These are phyloP conservation scores for Boechera retrofracta DNA, from an alignment of 345 rosid genomes.

Conservation along the genomic window DNA sequence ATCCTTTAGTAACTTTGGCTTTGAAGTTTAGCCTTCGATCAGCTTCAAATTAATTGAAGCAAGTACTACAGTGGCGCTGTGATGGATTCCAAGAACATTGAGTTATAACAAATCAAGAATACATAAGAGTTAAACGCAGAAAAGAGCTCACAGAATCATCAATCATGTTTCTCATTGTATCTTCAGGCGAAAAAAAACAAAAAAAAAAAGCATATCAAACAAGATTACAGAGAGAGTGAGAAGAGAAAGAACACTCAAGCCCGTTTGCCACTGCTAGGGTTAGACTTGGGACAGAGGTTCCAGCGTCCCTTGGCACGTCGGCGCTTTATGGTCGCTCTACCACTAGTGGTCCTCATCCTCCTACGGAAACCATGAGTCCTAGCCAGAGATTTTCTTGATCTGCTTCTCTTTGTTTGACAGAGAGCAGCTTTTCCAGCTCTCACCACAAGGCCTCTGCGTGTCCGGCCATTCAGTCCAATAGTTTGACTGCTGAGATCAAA, in stretches of 20 bases:
- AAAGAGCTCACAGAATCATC: neutral
- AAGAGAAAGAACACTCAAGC: slow-evolving; percentile 33
- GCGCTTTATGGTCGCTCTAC: slow-evolving; percentile 84
- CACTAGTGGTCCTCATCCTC: slow-evolving; percentile 88
- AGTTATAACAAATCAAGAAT: slow-evolving; percentile 13
- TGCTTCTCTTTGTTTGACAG: slow-evolving; percentile 87
- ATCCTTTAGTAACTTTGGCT: neutral
- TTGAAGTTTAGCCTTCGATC: neutral
- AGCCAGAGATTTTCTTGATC: slow-evolving; percentile 91
- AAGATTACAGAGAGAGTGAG: slow-evolving; percentile 34
- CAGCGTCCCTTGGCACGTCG: slow-evolving; percentile 90
- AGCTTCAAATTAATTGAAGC: neutral
- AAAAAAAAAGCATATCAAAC: slow-evolving; percentile 16
- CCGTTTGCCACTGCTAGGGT: slow-evolving; percentile 79
- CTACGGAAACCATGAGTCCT: slow-evolving; percentile 90
- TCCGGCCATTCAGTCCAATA: slow-evolving; percentile 46
- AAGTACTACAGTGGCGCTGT: neutral
- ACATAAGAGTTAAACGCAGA: neutral
- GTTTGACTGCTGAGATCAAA: slow-evolving; percentile 53
- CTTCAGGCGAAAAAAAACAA: slow-evolving; percentile 11
- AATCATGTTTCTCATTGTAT: slow-evolving; percentile 23
- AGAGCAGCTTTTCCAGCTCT: slow-evolving; percentile 90
- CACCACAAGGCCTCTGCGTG: slow-evolving; percentile 69
- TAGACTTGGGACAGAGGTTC: slow-evolving; percentile 90
- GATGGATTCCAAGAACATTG: neutral